Evolutionary conservation across 352 stramenopile species (phyloP).

Genomic region (Discostella stelligera): DNA sequence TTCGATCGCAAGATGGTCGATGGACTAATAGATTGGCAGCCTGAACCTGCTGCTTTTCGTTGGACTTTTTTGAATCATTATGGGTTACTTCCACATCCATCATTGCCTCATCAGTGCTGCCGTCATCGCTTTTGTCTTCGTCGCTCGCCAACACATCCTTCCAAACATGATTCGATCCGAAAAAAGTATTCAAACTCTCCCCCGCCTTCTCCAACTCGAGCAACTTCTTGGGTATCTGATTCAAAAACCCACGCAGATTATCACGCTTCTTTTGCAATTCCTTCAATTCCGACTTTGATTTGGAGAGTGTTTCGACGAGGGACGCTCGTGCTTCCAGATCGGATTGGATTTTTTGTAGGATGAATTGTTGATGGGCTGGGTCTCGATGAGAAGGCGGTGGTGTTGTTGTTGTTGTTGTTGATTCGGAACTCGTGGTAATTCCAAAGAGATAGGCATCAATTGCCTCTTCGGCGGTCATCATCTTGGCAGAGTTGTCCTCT

Average conservation of each 20-base stretch:
- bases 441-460: slow-evolving; percentile 43
- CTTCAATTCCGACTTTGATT: slow-evolving; percentile 38
- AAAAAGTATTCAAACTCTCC: slow-evolving; percentile 42
- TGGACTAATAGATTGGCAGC: slow-evolving; percentile 36
- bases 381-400: slow-evolving; percentile 23
- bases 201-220: slow-evolving; percentile 32
- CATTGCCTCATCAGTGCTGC: slow-evolving; percentile 1
- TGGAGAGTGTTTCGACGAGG: slow-evolving; percentile 33
- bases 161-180: slow-evolving; percentile 16
- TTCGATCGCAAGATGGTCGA: slow-evolving; percentile 27
- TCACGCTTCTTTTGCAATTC: slow-evolving; percentile 41
- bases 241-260: slow-evolving; percentile 24
- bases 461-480: slow-evolving; percentile 27
- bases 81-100: neutral
- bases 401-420: neutral
- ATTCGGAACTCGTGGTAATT: neutral
- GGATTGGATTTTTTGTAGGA: slow-evolving; percentile 35
- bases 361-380: slow-evolving; percentile 20
- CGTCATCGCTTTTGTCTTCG: neutral
- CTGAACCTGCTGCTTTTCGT: slow-evolving; percentile 26
- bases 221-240: slow-evolving; percentile 34
- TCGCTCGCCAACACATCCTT: slow-evolving; percentile 14
- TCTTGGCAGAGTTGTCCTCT: neutral
- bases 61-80: neutral
- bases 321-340: slow-evolving; percentile 24